Evolutionary conservation across 495 filamentous ascomycete species (phyloP).

Genomic region (Neurospora sp.): DNA sequence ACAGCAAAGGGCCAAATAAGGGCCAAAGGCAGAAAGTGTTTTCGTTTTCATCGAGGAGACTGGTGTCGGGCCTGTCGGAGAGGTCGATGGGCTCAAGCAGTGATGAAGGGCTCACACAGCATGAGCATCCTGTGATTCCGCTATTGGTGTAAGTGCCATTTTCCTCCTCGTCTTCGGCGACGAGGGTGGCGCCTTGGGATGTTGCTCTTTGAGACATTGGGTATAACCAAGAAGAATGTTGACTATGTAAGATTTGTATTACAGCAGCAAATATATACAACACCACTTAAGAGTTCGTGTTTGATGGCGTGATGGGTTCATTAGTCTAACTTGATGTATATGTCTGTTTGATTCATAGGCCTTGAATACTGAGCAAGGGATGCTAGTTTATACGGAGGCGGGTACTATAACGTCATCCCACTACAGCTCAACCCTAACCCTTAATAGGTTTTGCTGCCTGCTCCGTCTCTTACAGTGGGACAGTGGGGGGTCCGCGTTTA

Average conservation of each 20-base stretch:
- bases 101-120: not conserved
- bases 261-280: not conserved
- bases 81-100: not conserved
- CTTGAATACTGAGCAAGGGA: not conserved
- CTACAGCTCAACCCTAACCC: not conserved
- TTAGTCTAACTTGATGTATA: too few relatives aligned
- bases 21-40: slow-evolving; percentile 56
- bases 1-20: slow-evolving; percentile 66
- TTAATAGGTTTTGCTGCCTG: not conserved
- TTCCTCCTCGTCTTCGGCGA: not conserved
- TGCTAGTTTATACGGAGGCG: not conserved
- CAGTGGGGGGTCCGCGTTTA: slow-evolving; percentile 15
- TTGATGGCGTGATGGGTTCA: not conserved
- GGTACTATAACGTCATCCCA: not conserved
- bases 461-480: not conserved
- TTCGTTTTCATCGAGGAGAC: not conserved
- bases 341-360: not conserved
- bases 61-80: not conserved
- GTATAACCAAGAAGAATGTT: not conserved
- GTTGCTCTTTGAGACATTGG: not conserved
- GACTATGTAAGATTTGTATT: not conserved
- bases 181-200: not conserved
- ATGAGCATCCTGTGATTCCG: not conserved
- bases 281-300: not conserved
- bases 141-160: not conserved